Evolutionary conservation across 2,329 filamentous ascomycete genomes (phyloP), one percentile per base, ranked within the genome.

Genomic region (Xylaria sp.): DNA sequence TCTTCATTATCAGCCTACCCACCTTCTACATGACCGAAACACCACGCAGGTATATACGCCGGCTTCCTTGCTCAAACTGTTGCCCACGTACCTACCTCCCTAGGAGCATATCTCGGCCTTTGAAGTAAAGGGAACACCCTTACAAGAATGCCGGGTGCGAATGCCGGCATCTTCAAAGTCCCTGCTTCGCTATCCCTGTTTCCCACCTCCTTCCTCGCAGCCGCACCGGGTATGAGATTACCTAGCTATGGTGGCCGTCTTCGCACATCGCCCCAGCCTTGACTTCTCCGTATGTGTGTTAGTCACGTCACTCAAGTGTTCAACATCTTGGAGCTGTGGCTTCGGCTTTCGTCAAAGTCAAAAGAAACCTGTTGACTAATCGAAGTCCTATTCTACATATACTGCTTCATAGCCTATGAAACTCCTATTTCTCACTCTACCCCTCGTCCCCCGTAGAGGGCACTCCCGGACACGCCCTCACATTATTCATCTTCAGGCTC

Each of bases 371-470:
- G 25, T 56, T 25, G 8, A 38, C 29, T 29, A 17, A 40, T 33
- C 31, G 33, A 13, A 17, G 15, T 10, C 54, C 21, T 17, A 37
- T 31, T 23, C 21, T 38, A 46, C 49, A 31, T 31, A 23, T 43
- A 25, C 38, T 23, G 37, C 35, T 52, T 47, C 38, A 11, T 60
- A 19, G 15, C 40, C 47, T 44, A 43, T 31, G 1, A 33, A 46
- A 17, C 21, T 49, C 43, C 33, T 58, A 54, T 47, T 41, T 43
- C 21, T 43, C 37, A 31, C 29, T 52, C 37, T 49, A 9, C 38
- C 41, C 21, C 35, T 55, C 21, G 11, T 38, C 37, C 48, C 63
- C 38, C 46, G 21, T 10, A 41, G 37, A 54, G 48, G 57, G 52
- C 40, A 43, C 19, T 27, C 41, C 23, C 13, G 15, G 4, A 11